These are phyloP conservation scores for Exophiala sp. DNA, from an alignment of 2,329 filamentous ascomycete species.

Conservation along the genomic window DNA sequence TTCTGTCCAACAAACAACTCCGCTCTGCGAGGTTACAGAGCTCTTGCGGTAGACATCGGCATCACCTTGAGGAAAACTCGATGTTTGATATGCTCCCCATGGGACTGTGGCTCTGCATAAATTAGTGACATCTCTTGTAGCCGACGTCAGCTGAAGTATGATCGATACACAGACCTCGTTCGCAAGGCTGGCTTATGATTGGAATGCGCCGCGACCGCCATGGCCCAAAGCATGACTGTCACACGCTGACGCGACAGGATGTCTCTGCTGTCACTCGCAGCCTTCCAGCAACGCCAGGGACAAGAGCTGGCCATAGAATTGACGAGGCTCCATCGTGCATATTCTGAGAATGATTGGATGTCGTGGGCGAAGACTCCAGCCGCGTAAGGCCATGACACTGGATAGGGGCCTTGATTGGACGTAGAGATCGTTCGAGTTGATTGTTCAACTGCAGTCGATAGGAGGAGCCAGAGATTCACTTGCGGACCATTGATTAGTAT, in stretches of 20 bases:
- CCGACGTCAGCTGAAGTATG: not conserved
- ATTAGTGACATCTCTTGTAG: not conserved
- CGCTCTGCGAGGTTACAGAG: no score
- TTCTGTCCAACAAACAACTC: no score
- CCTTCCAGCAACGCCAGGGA: constrained; percentile 2
- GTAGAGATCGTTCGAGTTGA: not conserved
- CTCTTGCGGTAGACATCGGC: no score
- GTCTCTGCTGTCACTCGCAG: not conserved
- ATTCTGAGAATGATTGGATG: constrained; percentile 9
- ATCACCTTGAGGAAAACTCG: no score
- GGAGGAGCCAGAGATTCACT: no score
- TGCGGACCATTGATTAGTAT: no score
- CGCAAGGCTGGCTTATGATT: not conserved
- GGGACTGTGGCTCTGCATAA: no score
- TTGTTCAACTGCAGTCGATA: no score
- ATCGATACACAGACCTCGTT: not conserved
- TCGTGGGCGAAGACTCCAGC: constrained; percentile 12
- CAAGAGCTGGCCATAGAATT: not conserved
- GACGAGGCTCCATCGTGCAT: constrained; percentile 22
- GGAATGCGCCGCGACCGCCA: not conserved
- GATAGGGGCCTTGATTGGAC: constrained; percentile 7
- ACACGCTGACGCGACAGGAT: not conserved
- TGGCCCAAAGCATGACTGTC: not conserved
- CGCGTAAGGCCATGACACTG: not conserved
- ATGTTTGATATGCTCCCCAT: no score